Percentiles rank a stretch among this genome's conserved stretches.
Evolutionary conservation across 2,329 filamentous ascomycete genomes (phyloP).

Genomic region (Aspergillus pseudotamarii): DNA sequence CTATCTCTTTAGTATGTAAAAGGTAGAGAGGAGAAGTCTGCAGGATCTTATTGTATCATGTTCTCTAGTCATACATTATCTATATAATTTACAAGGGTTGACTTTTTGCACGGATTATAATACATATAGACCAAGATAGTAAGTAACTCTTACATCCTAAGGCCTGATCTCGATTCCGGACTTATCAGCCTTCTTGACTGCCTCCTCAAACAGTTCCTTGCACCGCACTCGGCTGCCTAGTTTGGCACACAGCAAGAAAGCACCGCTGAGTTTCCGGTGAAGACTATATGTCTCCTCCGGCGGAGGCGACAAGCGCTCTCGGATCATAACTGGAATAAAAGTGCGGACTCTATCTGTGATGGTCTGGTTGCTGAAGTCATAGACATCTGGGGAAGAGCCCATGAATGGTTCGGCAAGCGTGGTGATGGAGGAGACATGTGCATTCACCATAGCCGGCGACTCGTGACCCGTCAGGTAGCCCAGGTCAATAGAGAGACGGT

Average conservation of each 20-base stretch:
- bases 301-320: slow-evolving; percentile 83
- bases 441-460: slow-evolving; percentile 81
- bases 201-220: slow-evolving; percentile 69
- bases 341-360: slow-evolving; percentile 90
- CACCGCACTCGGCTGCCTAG: slow-evolving; percentile 82
- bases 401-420: slow-evolving; percentile 92
- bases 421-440: slow-evolving; percentile 83
- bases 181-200: slow-evolving; percentile 31
- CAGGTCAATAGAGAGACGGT: slow-evolving; percentile 70
- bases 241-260: slow-evolving; percentile 86
- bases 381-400: slow-evolving; percentile 73
- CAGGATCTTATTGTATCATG: not conserved
- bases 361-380: slow-evolving; percentile 92
- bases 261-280: slow-evolving; percentile 92
- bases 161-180: slow-evolving; percentile 14
- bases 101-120: not conserved
- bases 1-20: not conserved
- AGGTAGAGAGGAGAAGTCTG: not conserved
- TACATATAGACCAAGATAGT: not conserved
- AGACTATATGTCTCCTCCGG: slow-evolving; percentile 97
- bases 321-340: slow-evolving; percentile 90
- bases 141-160: not conserved
- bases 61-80: slow-evolving; percentile 1
- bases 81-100: slow-evolving; percentile 10
- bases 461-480: slow-evolving; percentile 94